These are phyloP conservation scores for Ophiocytium majus DNA, from an alignment of 352 stramenopile species.

Conservation along the genomic window DNA sequence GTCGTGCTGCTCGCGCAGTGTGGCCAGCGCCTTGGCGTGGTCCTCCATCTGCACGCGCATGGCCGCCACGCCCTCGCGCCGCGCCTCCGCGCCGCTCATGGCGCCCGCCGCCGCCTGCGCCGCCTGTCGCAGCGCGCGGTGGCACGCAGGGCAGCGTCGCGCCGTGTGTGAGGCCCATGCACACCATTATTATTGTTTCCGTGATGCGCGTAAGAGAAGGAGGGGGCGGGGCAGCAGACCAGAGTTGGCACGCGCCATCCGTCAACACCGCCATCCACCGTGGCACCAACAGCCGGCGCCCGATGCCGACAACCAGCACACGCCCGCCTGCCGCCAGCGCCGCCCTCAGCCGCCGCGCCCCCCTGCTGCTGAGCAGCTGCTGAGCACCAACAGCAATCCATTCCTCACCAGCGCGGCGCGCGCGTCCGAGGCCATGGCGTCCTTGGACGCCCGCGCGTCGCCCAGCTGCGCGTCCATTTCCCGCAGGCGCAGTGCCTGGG, in stretches of 20 bases:
- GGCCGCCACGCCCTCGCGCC: neutral
- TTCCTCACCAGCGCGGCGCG: slow-evolving; percentile 15
- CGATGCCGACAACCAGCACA: too few relatives aligned
- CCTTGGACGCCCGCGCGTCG: neutral
- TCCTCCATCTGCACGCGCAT: neutral
- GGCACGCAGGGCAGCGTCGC: too few relatives aligned
- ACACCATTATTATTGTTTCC: too few relatives aligned
- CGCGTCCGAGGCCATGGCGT: neutral
- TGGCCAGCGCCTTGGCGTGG: slow-evolving; percentile 20
- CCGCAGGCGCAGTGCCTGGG: neutral
- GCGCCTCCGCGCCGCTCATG: neutral
- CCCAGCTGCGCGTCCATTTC: neutral
- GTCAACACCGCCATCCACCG: too few relatives aligned
- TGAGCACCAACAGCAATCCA: neutral
- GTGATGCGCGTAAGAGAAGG: too few relatives aligned
- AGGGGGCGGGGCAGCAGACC: too few relatives aligned
- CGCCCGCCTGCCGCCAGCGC: neutral
- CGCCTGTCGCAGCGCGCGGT: slow-evolving; percentile 13
- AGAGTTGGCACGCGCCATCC: too few relatives aligned
- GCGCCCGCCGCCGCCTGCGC: neutral
- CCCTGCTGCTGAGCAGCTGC: neutral
- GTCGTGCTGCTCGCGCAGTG: slow-evolving; percentile 39
- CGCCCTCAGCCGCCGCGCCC: neutral
- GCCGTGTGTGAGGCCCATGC: too few relatives aligned
- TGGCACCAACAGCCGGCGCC: neutral